Evolutionary conservation across 495 filamentous ascomycete species (phyloP), one percentile per base, ranked within the genome.

Genomic region (Penicillium robsamsonii): DNA sequence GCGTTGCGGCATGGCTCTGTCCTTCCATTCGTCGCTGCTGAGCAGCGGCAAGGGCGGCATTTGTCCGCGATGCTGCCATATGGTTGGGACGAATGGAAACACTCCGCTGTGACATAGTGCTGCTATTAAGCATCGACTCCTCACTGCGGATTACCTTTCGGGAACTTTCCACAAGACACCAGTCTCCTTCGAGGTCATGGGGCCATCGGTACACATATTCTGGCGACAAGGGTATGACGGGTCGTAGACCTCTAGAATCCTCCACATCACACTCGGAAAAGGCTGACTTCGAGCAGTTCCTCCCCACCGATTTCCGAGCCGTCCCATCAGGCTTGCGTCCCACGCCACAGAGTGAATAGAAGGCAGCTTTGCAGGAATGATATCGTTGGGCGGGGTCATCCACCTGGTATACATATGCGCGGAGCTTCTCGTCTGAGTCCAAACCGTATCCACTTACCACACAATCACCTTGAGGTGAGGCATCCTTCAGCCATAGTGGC

Each of bases 201-300:
- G 76, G 76, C 63, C 74, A 80, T 57, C 61, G 69, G 65, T 92
- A 92, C 11, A 92, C 85, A 52, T 85, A 79, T 37, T 85, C 84
- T 43, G 81, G 78, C 0, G 84, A 81, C 27, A 92, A 70, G 4
- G 89, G 89, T 43, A 92, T 84, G 4, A 81, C 67, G 2, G 88
- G 89, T 10, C 84, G 87, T 31, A 88, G 73, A 9, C 86, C 85
- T 44, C 82, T 81, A 37, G 85, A 79, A 63, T 91, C 87, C 69
- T 92, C 89, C 9, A 81, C 77, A 13, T 83, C 75, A 65, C 87
- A 84, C 61, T 92, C 87, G 72, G 80, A 87, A 83, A 53, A 89
- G 73, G 68, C 84, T 70, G 71, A 81, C 77, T 79, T 85, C 55
- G 51, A 75, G 61, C 55, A 72, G 49, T 74, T 75, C 24, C 68